phyloP scores from a whole-genome alignment of 805 yeast species.

The Lachancea kluyveri region DNA sequence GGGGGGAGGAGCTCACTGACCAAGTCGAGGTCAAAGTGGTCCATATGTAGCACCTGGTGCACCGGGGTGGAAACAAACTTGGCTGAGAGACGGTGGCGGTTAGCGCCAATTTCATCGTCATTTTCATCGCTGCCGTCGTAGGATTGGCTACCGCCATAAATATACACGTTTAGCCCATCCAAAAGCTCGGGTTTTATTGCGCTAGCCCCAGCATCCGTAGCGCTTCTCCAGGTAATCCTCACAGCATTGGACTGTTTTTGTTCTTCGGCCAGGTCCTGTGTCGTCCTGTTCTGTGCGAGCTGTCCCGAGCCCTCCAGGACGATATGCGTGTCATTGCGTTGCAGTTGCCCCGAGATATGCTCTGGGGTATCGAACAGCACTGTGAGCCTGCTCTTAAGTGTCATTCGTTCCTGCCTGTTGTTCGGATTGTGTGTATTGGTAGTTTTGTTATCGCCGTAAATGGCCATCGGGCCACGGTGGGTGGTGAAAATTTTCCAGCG shows the following conservation, averaged over 20 bases:
- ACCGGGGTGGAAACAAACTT: slow-evolving; percentile 10
- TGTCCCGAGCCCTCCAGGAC: slow-evolving; percentile 11
- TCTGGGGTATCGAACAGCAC: slow-evolving; percentile 8
- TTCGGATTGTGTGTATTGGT: no score
- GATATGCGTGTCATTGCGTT: slow-evolving; percentile 14
- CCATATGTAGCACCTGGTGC: slow-evolving; percentile 13
- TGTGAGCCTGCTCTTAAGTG: not conserved
- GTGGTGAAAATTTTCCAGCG: no score
- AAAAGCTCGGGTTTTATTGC: slow-evolving; percentile 10
- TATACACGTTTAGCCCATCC: slow-evolving; percentile 18
- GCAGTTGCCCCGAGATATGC: slow-evolving; percentile 9
- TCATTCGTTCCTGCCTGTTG: no score
- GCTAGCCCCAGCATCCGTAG: slow-evolving; percentile 1
- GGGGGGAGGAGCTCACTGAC: not conserved
- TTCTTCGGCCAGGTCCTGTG: not conserved
- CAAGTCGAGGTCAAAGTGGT: slow-evolving; percentile 5
- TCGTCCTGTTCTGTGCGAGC: slow-evolving; percentile 4
- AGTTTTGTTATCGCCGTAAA: no score
- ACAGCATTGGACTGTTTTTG: not conserved
- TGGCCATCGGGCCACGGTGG: no score
- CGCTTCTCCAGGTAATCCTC: slow-evolving; percentile 15
- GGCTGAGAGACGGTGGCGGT: no score
- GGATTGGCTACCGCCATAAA: slow-evolving; percentile 2
- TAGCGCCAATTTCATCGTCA: no score
- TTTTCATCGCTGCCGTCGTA: no score